These are phyloP conservation scores for Coemansia pectinata DNA, from an alignment of 192 early-diverging fungal genomes.

Conservation along the genomic window DNA sequence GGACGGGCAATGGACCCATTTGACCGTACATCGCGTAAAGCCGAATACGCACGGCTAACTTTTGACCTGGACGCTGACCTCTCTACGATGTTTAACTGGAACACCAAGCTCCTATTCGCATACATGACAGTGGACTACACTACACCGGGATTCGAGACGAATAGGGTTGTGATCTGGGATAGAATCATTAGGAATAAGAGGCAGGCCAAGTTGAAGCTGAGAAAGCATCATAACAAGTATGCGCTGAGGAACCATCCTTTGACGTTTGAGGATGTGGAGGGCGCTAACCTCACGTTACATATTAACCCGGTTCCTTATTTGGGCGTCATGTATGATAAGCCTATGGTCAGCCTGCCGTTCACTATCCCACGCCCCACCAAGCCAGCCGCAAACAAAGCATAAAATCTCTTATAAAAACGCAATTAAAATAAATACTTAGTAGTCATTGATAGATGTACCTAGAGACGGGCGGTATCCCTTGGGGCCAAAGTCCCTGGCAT, in stretches of 20 bases:
- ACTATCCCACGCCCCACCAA: slow-evolving; percentile 26
- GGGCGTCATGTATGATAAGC: slow-evolving; percentile 54
- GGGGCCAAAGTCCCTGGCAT: slow-evolving; percentile 51
- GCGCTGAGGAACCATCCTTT: slow-evolving; percentile 38
- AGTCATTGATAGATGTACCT: slow-evolving; percentile 35
- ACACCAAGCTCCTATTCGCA: slow-evolving; percentile 52
- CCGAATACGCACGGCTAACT: slow-evolving; percentile 49
- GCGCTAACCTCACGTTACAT: slow-evolving; percentile 46
- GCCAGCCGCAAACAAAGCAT: not conserved
- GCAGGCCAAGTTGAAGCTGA: slow-evolving; percentile 44
- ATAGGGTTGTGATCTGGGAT: slow-evolving; percentile 53
- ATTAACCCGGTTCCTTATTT: slow-evolving; percentile 54
- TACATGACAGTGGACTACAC: slow-evolving; percentile 48
- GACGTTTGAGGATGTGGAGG: slow-evolving; percentile 38
- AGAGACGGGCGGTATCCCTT: slow-evolving; percentile 42
- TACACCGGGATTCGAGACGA: slow-evolving; percentile 27
- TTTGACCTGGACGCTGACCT: slow-evolving; percentile 55
- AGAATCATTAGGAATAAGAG: slow-evolving; percentile 39
- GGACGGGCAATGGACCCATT: slow-evolving; percentile 44
- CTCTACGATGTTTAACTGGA: slow-evolving; percentile 55
- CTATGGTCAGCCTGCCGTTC: slow-evolving; percentile 34
- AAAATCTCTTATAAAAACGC: too few relatives aligned
- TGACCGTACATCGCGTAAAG: slow-evolving; percentile 33
- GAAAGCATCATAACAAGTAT: slow-evolving; percentile 56
- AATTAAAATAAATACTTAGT: slow-evolving; percentile 6